These are phyloP conservation scores for Pleomassaria siparia DNA, from an alignment of 2,329 filamentous ascomycete genomes.

Conservation along the genomic window DNA sequence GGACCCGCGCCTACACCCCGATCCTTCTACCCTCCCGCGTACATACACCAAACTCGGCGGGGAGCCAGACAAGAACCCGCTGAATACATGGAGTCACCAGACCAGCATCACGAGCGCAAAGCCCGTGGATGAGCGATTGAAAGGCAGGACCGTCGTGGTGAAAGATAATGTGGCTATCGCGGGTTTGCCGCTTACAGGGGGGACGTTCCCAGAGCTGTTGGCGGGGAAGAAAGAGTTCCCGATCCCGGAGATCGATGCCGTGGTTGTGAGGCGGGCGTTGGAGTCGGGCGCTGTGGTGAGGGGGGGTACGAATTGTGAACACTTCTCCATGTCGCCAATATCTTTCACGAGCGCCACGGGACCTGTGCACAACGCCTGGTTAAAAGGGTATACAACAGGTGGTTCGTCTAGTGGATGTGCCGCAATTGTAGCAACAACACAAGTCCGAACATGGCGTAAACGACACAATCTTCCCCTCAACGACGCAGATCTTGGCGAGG, in stretches of 20 bases:
- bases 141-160: conserved; percentile 41
- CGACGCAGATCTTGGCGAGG: conserved; percentile 27
- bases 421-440: conserved; percentile 33
- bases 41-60: conserved; percentile 15
- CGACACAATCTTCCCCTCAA: conserved; percentile 16
- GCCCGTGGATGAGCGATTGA: conserved; percentile 16
- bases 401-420: conserved; percentile 39
- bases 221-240: conserved; percentile 39
- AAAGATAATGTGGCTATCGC: conserved; percentile 54
- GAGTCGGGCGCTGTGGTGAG: conserved; percentile 46
- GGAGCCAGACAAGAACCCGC: conserved; percentile 14
- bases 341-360: conserved; percentile 50
- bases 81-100: conserved; percentile 28
- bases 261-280: conserved; percentile 47
- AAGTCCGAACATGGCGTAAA: conserved; percentile 26
- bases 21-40: conserved; percentile 19
- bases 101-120: conserved; percentile 8
- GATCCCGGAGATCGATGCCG: conserved; percentile 47
- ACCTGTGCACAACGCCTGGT: conserved; percentile 46
- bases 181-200: conserved; percentile 48
- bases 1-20: conserved; percentile 21
- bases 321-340: conserved; percentile 47
- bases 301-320: conserved; percentile 53
- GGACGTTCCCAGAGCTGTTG: conserved; percentile 44
- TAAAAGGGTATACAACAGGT: conserved; percentile 39